Evolutionary conservation across 176 grass and related monocot species (phyloP).

Genomic region (Thalia dealbata): DNA sequence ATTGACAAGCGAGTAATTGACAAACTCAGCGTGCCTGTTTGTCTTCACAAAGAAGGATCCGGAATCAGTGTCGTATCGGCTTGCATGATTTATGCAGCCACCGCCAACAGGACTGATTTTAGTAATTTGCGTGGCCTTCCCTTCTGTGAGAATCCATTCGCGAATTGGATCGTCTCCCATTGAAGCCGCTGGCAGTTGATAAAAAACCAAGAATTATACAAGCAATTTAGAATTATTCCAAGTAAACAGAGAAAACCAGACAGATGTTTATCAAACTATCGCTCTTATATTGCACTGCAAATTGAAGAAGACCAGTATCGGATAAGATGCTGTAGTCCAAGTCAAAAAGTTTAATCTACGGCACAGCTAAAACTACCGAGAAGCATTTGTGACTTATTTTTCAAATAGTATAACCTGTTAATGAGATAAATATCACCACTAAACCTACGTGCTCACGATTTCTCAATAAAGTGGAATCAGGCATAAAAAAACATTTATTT

Average conservation of each 20-base stretch:
- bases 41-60: constrained; percentile 86
- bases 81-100: constrained; percentile 73
- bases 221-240: no score
- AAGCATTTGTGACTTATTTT: no score
- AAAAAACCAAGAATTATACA: background rate
- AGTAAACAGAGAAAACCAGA: background rate
- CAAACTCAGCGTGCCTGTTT: constrained; percentile 43
- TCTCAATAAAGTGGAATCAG: no score
- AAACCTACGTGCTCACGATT: no score
- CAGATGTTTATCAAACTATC: background rate
- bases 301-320: background rate
- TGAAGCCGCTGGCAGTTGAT: constrained; percentile 38
- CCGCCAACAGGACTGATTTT: constrained; percentile 63
- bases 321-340: no score
- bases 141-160: constrained; percentile 88
- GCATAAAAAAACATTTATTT: no score
- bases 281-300: background rate
- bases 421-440: no score
- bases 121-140: constrained; percentile 73
- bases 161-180: constrained; percentile 60
- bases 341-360: no score
- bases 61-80: constrained; percentile 59
- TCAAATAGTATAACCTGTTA: no score
- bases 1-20: background rate
- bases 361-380: no score